Evolutionary conservation across 768 basidiomycete genomes (phyloP), one percentile per base, ranked within the genome.

Genomic region (Dacryopinax primogenitus): DNA sequence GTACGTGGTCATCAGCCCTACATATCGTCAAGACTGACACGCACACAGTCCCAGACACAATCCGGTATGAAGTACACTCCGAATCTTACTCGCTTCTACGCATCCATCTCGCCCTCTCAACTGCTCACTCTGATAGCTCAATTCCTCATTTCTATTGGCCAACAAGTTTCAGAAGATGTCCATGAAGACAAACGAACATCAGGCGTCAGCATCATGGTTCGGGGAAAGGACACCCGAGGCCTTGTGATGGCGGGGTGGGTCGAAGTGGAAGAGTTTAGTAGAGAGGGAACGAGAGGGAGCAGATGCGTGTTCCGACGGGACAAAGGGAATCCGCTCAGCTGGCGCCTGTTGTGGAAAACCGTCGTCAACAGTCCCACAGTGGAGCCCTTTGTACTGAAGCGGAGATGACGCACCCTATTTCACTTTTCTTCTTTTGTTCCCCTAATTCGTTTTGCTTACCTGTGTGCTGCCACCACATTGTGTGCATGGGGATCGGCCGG

Each of bases 21-120:
- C 61, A 62, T 47, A 23, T 2, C 34, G 35, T 66, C 26, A 30
- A 41, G 28, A 26, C 58, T 66, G 35, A 11, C n/a, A 32, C 35
- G n/a, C 33, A 23, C n/a, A 0, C 69, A 93, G 91, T 88, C 90
- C 0, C 88, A 93, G 80, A 91, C 90, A 0, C 88, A 90, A 76
- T 75, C 77, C 1, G 90, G 90, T 2, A 78, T 77, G 30, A 82
- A 84, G 12, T 90, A 91, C 70, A 85, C 79, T 1, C 87, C 89
- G 0, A 81, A 85, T 66, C 80, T 91, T 18, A 92, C 91, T 0
- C 85, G 90, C 0, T 92, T 93, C 78, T 92, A 90, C 73, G 81
- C 86, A 0, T 73, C 79, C 0, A 72, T 86, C 1, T 77, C 78
- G 0, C 87, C 87, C 0, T 74, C 75, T 0, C 74, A 81, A 2